Conservation (phyloP, 2,329 filamentous ascomycete species). For the Bretziella fagacearum region DNA sequence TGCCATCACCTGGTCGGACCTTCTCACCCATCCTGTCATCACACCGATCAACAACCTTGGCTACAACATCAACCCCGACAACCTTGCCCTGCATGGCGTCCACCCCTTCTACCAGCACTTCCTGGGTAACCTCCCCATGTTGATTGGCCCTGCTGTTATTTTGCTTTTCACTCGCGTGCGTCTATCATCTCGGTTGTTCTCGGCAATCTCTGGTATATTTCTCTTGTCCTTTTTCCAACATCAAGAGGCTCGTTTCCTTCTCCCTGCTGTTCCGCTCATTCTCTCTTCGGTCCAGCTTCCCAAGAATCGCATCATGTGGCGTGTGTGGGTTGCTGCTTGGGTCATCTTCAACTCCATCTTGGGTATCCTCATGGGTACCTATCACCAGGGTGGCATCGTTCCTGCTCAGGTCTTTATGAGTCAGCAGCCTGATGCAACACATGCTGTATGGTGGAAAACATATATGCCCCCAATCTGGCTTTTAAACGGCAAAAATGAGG, state of each 20-base stretch:
- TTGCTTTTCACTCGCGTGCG: slow-evolving; percentile 43
- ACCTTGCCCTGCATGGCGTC: slow-evolving; percentile 58
- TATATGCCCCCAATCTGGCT: slow-evolving; percentile 71
- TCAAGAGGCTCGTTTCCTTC: slow-evolving; percentile 63
- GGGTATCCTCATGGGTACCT: slow-evolving; percentile 60
- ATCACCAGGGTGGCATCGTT: slow-evolving; percentile 65
- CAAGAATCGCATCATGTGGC: slow-evolving; percentile 30
- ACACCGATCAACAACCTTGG: slow-evolving; percentile 62
- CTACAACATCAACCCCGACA: slow-evolving; percentile 55
- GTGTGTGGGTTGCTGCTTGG: slow-evolving; percentile 46
- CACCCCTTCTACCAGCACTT: slow-evolving; percentile 68
- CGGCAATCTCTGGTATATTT: slow-evolving; percentile 54
- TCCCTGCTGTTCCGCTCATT: slow-evolving; percentile 61
- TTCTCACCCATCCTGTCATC: slow-evolving; percentile 49
- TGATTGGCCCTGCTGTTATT: slow-evolving; percentile 52
- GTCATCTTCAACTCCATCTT: slow-evolving; percentile 51
- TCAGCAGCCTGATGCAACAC: slow-evolving; percentile 48
- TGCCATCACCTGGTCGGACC: slow-evolving; percentile 45
- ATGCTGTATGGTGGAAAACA: slow-evolving; percentile 72
- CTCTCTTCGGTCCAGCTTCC: slow-evolving; percentile 57
- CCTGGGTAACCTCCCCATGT: slow-evolving; percentile 51
- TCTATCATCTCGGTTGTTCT: slow-evolving; percentile 46
- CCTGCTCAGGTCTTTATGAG: slow-evolving; percentile 61
- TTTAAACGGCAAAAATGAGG: slow-evolving; percentile 56
- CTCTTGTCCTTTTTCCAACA: slow-evolving; percentile 61